Evolutionary conservation across 176 grass and related monocot species (phyloP).

Genomic region (Eleusine coracana): DNA sequence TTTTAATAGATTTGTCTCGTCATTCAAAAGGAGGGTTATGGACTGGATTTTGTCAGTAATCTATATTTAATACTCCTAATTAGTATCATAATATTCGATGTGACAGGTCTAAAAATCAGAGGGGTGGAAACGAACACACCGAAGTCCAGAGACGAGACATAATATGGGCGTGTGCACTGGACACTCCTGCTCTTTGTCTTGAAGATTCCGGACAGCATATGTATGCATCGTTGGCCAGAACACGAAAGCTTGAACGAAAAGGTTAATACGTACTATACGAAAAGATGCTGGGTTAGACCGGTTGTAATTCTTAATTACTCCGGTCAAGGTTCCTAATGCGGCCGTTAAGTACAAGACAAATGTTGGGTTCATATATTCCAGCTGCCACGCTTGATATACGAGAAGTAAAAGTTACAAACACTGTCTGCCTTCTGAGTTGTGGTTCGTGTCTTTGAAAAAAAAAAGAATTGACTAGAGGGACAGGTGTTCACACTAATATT

Average conservation of each 20-base stretch:
- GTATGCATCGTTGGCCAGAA: neutral
- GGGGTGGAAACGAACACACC: too few species aligned
- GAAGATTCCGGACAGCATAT: conserved; percentile 39
- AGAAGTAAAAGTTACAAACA: neutral
- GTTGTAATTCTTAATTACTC: neutral
- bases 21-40: too few species aligned
- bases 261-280: neutral
- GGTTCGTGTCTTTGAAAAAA: neutral
- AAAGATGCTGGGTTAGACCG: neutral
- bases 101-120: too few species aligned
- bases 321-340: conserved; percentile 25
- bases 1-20: too few species aligned
- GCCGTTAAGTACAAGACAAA: conserved; percentile 1
- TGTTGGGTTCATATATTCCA: neutral
- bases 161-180: neutral
- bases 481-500: neutral
- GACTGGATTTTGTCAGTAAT: too few species aligned
- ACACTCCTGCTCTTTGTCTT: conserved; percentile 14
- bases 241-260: neutral
- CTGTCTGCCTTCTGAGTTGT: neutral
- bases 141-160: neutral
- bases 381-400: neutral
- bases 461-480: neutral
- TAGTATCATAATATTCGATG: too few species aligned
- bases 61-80: too few species aligned